These are phyloP conservation scores for Pholiota conissans DNA, from an alignment of 768 basidiomycete genomes.

Conservation along the genomic window DNA sequence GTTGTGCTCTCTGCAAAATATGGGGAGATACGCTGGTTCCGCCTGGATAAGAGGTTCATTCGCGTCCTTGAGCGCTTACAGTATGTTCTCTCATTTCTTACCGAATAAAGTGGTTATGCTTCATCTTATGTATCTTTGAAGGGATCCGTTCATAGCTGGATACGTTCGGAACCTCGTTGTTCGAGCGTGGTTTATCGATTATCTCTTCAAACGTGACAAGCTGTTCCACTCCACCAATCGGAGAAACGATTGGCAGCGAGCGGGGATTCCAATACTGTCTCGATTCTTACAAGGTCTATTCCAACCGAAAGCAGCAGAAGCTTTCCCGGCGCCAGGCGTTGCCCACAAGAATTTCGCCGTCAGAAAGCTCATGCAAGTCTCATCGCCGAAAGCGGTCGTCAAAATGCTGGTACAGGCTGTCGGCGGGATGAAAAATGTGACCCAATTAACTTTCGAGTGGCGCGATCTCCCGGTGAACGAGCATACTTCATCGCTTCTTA, in stretches of 20 bases:
- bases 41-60: conserved; percentile 27
- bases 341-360: not conserved
- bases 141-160: conserved; percentile 30
- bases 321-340: not conserved
- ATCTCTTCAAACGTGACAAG: conserved; percentile 25
- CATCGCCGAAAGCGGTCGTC: conserved; percentile 26
- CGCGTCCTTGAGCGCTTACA: conserved; percentile 22
- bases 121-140: conserved; percentile 7
- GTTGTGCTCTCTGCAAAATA: conserved; percentile 30
- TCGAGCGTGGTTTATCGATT: conserved; percentile 41
- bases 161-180: conserved; percentile 35
- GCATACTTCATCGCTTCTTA: conserved; percentile 29
- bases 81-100: not conserved
- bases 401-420: conserved; percentile 31
- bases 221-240: conserved; percentile 9
- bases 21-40: conserved; percentile 30
- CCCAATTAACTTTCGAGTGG: conserved; percentile 36
- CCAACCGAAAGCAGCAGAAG: not conserved
- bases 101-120: conserved; percentile 27
- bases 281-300: not conserved
- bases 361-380: conserved; percentile 1
- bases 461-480: conserved; percentile 34
- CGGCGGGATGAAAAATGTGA: conserved; percentile 32
- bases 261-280: not conserved
- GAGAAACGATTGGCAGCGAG: no score